Evolutionary conservation across 2,329 filamentous ascomycete species (phyloP).

Genomic region (Verticillium dahliae): DNA sequence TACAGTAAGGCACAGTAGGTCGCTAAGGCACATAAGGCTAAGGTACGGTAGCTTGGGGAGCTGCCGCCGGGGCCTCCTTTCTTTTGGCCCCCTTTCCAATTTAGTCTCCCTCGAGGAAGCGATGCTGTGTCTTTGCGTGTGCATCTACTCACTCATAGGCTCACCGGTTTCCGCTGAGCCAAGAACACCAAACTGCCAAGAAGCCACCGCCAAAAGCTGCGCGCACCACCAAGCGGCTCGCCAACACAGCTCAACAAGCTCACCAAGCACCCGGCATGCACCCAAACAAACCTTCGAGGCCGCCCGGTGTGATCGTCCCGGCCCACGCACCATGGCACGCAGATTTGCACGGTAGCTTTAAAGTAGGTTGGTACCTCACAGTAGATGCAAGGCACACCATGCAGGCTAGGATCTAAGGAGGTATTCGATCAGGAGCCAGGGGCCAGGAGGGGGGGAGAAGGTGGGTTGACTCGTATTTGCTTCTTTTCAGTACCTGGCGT

Average conservation of each 20-base stretch:
- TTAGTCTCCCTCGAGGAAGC: no score
- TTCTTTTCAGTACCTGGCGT: not conserved
- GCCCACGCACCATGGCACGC: not conserved
- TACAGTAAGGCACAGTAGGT: no score
- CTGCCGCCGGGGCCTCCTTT: not conserved
- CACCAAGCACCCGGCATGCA: not conserved
- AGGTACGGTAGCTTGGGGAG: not conserved
- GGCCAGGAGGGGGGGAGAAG: not conserved
- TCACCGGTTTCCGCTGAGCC: not conserved
- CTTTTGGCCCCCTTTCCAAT: not conserved
- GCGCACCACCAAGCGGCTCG: not conserved
- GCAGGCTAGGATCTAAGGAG: not conserved
- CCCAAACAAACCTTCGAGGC: not conserved
- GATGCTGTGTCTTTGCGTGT: not conserved
- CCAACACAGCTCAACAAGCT: not conserved
- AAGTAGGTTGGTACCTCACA: not conserved
- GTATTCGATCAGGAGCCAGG: not conserved
- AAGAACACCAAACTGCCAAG: not conserved
- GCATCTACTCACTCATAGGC: not conserved
- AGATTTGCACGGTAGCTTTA: no score
- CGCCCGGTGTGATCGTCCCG: not conserved
- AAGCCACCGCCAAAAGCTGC: not conserved
- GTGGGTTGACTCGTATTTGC: not conserved
- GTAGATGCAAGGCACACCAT: not conserved
- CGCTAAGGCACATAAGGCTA: not conserved